A percentile compares a stretch with the other conserved stretches of the same genome.
Evolutionary conservation across 2,329 filamentous ascomycete genomes (phyloP).

Genomic region (Cladophialophora bantiana): DNA sequence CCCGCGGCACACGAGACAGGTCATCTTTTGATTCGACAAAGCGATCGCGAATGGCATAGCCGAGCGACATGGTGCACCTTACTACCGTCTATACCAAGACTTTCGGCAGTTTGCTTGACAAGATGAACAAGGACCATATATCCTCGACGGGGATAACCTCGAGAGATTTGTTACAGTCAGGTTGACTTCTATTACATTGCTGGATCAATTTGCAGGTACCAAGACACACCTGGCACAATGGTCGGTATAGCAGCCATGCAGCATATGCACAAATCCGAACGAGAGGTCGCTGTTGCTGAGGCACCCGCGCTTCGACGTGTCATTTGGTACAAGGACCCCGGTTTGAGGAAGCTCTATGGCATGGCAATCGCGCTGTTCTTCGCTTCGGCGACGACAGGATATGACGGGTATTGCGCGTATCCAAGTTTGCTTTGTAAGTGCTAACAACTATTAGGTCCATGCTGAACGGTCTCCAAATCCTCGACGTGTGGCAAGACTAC

Average conservation of each 20-base stretch:
- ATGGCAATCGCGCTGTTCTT: slow-evolving; percentile 63
- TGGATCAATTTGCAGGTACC: neutral
- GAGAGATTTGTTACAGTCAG: neutral
- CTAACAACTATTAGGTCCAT: slow-evolving; percentile 48
- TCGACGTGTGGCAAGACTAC: slow-evolving; percentile 35
- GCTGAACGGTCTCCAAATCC: slow-evolving; percentile 32
- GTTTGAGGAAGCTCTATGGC: slow-evolving; percentile 64
- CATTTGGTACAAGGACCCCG: slow-evolving; percentile 64
- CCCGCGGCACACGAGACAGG: neutral
- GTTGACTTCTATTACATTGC: neutral
- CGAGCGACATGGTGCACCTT: neutral
- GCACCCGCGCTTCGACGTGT: slow-evolving; percentile 62
- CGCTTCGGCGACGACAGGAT: slow-evolving; percentile 63
- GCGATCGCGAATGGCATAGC: neutral
- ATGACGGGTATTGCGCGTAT: slow-evolving; percentile 58
- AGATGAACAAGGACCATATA: slow-evolving; percentile 7
- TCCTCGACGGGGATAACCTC: neutral
- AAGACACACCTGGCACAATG: slow-evolving; percentile 2
- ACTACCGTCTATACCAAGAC: slow-evolving; percentile 3
- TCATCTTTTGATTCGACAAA: slow-evolving; percentile 9
- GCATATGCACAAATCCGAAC: slow-evolving; percentile 39
- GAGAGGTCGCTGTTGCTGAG: slow-evolving; percentile 52
- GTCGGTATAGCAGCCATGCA: slow-evolving; percentile 17
- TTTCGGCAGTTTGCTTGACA: slow-evolving; percentile 9
- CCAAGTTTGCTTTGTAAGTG: slow-evolving; percentile 40